phyloP scores from a whole-genome alignment of 257 asterid genomes.

The Scutellaria minor region DNA sequence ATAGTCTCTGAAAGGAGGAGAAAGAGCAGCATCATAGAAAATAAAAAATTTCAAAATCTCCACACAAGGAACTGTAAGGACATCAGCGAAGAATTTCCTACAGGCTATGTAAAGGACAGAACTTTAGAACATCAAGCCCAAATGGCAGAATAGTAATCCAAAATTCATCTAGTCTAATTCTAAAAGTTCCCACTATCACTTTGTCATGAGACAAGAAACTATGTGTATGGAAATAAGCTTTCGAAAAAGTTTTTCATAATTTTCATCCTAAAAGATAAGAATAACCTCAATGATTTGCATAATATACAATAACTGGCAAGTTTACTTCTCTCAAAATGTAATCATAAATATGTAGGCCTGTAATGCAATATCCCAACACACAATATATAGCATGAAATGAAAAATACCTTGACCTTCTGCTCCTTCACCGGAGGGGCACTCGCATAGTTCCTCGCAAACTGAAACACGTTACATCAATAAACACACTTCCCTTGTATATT shows the following conservation, averaged over 20 bases:
- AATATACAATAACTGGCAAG: constrained; percentile 19
- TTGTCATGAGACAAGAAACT: neutral
- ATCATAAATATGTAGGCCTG: constrained; percentile 31
- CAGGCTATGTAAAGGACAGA: neutral
- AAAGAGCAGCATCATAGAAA: neutral
- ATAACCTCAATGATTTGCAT: constrained; percentile 18
- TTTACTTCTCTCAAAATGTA: neutral
- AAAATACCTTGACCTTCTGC: constrained; percentile 65
- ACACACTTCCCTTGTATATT: neutral
- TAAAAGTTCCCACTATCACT: neutral
- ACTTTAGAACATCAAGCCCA: constrained; percentile 38
- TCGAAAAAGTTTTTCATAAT: constrained; percentile 34
- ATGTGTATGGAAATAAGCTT: neutral
- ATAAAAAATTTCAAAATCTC: neutral
- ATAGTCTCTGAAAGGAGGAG: neutral
- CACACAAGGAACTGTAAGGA: neutral
- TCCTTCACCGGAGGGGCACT: constrained; percentile 54
- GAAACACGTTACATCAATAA: constrained; percentile 34
- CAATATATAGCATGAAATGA: constrained; percentile 16
- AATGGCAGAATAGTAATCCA: constrained; percentile 14
- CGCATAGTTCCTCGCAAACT: constrained; percentile 64
- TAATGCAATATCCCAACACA: neutral
- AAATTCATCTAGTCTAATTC: neutral
- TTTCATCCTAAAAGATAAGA: constrained; percentile 6
- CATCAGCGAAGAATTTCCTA: neutral